phyloP scores from a whole-genome alignment of 208 protist genomes.

The Wallacemonas sp. region DNA sequence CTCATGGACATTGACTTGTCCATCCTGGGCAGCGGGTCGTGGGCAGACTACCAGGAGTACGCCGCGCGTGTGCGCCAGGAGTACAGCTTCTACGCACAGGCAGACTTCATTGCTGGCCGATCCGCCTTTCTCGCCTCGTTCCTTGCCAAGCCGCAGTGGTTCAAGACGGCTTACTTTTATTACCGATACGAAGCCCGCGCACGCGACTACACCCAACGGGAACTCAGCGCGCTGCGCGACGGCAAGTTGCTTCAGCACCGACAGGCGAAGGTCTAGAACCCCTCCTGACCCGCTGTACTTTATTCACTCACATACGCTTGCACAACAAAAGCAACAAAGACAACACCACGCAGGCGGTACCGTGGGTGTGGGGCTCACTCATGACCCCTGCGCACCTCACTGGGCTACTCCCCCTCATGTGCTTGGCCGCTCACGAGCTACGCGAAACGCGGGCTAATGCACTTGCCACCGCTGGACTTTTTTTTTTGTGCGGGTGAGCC shows the following conservation, averaged over 20 bases:
- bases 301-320: not conserved
- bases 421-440: too few relatives aligned
- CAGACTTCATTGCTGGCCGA: slow-evolving; percentile 51
- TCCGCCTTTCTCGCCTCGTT: slow-evolving; percentile 38
- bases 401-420: too few relatives aligned
- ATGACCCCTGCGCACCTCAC: too few relatives aligned
- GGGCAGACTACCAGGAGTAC: slow-evolving; percentile 33
- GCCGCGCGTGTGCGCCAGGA: slow-evolving; percentile 44
- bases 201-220: slow-evolving; percentile 34
- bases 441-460: too few relatives aligned
- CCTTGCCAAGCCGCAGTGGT: slow-evolving; percentile 52
- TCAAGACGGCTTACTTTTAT: slow-evolving; percentile 75
- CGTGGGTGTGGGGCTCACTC: too few relatives aligned
- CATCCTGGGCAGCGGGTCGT: slow-evolving; percentile 43
- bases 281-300: too few relatives aligned
- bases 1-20: slow-evolving; percentile 78
- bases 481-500: too few relatives aligned
- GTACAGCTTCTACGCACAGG: slow-evolving; percentile 47
- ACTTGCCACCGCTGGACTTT: too few relatives aligned
- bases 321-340: not conserved
- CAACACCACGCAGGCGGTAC: not conserved
- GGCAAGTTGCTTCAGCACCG: too few relatives aligned
- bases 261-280: too few relatives aligned
- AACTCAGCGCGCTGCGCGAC: slow-evolving; percentile 37
- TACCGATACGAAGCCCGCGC: slow-evolving; percentile 47